Percentiles rank a stretch among this genome's conserved stretches.
Conservation (phyloP, 768 basidiomycete species). For the Lepiota brunneoincarnata region DNA sequence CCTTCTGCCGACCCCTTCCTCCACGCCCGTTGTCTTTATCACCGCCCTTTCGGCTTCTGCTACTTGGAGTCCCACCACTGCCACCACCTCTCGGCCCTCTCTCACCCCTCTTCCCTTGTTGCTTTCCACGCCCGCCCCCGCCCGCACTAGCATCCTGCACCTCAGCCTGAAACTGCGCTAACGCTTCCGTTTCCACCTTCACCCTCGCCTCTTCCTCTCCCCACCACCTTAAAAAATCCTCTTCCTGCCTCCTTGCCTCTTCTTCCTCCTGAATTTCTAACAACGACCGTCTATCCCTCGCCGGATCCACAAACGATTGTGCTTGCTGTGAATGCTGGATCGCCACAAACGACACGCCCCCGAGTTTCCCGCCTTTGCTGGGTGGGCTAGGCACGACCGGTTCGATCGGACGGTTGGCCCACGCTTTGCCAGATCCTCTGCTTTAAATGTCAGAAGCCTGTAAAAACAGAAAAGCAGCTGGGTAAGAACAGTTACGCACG, state of each 20-base stretch:
- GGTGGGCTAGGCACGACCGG: conserved; percentile 24
- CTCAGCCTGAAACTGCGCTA: conserved; percentile 20
- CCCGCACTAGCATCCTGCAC: conserved; percentile 2
- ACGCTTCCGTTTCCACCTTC: conserved; percentile 38
- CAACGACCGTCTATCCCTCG: conserved; percentile 54
- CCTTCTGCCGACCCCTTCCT: not conserved
- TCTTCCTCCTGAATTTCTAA: conserved; percentile 89
- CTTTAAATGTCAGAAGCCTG: not conserved
- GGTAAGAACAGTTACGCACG: conserved; percentile 37
- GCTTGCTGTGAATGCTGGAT: conserved; percentile 81
- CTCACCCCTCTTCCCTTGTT: not conserved
- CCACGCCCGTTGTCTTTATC: not conserved
- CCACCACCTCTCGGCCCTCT: not conserved
- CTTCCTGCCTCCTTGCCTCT: conserved; percentile 59
- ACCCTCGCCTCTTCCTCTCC: conserved; percentile 74
- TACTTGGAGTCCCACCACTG: not conserved
- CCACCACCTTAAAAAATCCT: conserved; percentile 90
- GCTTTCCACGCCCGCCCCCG: conserved; percentile 11
- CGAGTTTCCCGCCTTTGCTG: not conserved
- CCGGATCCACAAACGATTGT: conserved; percentile 23
- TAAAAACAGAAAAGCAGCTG: not conserved
- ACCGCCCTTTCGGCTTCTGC: not conserved
- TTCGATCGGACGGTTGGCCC: conserved; percentile 56
- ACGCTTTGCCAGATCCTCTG: conserved; percentile 51
- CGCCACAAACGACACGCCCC: conserved; percentile 64